A percentile compares a stretch with the other conserved stretches of the same genome.
phyloP scores from a whole-genome alignment of 805 yeast genomes.

The Yamadazyma akitaensis region DNA sequence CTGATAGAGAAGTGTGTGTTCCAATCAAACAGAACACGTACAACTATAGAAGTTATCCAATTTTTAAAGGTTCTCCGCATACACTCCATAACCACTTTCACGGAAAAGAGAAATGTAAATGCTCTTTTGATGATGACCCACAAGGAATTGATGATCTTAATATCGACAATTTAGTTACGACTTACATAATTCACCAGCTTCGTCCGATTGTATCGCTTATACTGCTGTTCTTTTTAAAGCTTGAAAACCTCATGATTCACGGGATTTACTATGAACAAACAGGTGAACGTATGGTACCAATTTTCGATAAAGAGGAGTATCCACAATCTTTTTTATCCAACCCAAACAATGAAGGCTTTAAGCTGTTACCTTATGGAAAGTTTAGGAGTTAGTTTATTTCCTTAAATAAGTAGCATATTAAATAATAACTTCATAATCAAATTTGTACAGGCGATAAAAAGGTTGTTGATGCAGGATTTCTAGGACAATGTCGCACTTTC shows the following conservation, averaged over 20 bases:
- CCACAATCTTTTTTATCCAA: conserved; percentile 20
- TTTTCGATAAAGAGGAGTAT: conserved; percentile 26
- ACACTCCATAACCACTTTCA: conserved; percentile 32
- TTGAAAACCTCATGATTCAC: conserved; percentile 33
- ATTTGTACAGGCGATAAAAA: neutral
- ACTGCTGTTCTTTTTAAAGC: conserved; percentile 18
- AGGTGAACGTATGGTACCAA: conserved; percentile 18
- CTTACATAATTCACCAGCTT: conserved; percentile 34
- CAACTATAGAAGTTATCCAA: conserved; percentile 25
- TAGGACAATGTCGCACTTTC: conserved; percentile 1
- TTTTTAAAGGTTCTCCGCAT: conserved; percentile 34
- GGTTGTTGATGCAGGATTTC: neutral
- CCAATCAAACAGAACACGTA: conserved; percentile 28
- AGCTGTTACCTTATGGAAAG: conserved; percentile 1
- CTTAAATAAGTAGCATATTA: neutral
- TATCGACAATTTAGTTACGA: conserved; percentile 33
- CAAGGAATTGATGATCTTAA: conserved; percentile 18
- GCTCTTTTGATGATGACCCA: conserved; percentile 24
- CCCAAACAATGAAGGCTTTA: neutral
- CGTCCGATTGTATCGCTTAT: conserved; percentile 28
- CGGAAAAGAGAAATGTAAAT: conserved; percentile 16
- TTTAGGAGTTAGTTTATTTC: neutral
- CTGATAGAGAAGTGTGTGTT: conserved; percentile 34
- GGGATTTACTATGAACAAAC: conserved; percentile 29
- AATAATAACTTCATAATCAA: too few relatives aligned